Evolutionary conservation across 148 eudicot species (phyloP), one percentile per base, ranked within the genome.

Genomic region (Chenopodium suecicum): DNA sequence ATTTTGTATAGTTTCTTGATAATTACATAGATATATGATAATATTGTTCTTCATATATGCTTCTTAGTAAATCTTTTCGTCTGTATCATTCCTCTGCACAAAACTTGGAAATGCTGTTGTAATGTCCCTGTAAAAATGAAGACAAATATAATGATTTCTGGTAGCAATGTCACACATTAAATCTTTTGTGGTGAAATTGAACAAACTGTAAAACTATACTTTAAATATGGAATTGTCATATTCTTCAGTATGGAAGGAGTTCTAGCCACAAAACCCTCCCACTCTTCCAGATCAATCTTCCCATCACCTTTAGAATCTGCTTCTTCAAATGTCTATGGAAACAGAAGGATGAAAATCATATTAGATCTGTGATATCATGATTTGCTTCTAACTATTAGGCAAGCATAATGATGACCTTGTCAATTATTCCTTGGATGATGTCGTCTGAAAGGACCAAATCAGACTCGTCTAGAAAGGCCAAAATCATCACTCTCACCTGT

Each of bases 171-270:
- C 17, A 8, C 29, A 70, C 22, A 2, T 44, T 16, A 22, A 72
- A 8, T 46, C 56, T 44, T 44, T 17, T 50, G 12, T 50, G 54
- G 19, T 34, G 12, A 25, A 11, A 70, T n/a, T n/a, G 63, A 52
- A 50, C 14, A 50, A 34, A 32, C 17, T 4, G 63, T 47, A 65
- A 29, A 76, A 66, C 27, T 50, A 52, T 67, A 80, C 87, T 78
- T 84, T 7, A 88, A 54, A 79, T 87, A 87, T 32, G 90, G 92
- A 80, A 88, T 62, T 12, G 88, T 89, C 91, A 91, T 87, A 78
- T 76, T 83, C 83, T 86, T 87, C 52, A 88, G 22, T 44, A 87
- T 34, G 1, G 84, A 79, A 22, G 87, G 90, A 75, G 80, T 78
- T 46, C 58, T 73, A 4, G 60, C 75, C 10, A 78, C 84, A 63